A percentile compares a stretch with the other conserved stretches of the same genome.
phyloP scores from a whole-genome alignment of 768 basidiomycete species.

The Boletellus ananas region DNA sequence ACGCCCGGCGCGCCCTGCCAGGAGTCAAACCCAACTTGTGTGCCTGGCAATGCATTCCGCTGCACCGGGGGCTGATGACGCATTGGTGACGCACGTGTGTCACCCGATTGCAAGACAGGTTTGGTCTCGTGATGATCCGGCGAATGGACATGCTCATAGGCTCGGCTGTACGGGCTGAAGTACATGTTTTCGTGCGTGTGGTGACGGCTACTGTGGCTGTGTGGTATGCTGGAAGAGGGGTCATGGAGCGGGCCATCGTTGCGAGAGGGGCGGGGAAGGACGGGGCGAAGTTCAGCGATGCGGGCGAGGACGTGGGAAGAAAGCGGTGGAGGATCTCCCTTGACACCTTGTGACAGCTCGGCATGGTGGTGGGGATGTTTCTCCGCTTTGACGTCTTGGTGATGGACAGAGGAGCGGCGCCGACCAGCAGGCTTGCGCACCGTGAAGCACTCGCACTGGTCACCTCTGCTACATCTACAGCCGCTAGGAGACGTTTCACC shows the following conservation, averaged over 20 bases:
- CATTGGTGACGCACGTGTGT: slow-evolving; percentile 18
- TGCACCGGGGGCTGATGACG: slow-evolving; percentile 23
- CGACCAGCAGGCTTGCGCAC: slow-evolving; percentile 43
- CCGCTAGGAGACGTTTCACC: slow-evolving; percentile 43
- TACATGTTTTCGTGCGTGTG: slow-evolving; percentile 48
- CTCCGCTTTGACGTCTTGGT: slow-evolving; percentile 30
- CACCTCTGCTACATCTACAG: slow-evolving; percentile 46
- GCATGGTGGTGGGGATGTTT: slow-evolving; percentile 14
- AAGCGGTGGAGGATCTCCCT: slow-evolving; percentile 20
- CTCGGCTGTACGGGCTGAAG: slow-evolving; percentile 67
- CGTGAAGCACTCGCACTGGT: slow-evolving; percentile 56
- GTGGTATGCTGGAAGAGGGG: slow-evolving; percentile 44
- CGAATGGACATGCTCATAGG: slow-evolving; percentile 51
- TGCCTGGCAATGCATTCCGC: slow-evolving; percentile 27
- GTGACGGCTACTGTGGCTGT: slow-evolving; percentile 41
- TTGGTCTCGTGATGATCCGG: slow-evolving; percentile 32
- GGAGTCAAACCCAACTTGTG: slow-evolving; percentile 22
- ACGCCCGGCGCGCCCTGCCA: slow-evolving; percentile 22
- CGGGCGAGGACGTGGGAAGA: slow-evolving; percentile 55
- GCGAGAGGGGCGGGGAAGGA: slow-evolving; percentile 58
- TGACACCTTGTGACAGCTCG: slow-evolving; percentile 11
- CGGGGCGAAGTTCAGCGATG: slow-evolving; percentile 63
- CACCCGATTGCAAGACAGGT: slow-evolving; percentile 7
- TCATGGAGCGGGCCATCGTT: slow-evolving; percentile 42
- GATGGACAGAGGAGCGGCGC: slow-evolving; percentile 29